Percentiles rank a stretch among this genome's conserved stretches.
Evolutionary conservation across 2,329 filamentous ascomycete genomes (phyloP).

Genomic region (Pyrenochaeta sp.): DNA sequence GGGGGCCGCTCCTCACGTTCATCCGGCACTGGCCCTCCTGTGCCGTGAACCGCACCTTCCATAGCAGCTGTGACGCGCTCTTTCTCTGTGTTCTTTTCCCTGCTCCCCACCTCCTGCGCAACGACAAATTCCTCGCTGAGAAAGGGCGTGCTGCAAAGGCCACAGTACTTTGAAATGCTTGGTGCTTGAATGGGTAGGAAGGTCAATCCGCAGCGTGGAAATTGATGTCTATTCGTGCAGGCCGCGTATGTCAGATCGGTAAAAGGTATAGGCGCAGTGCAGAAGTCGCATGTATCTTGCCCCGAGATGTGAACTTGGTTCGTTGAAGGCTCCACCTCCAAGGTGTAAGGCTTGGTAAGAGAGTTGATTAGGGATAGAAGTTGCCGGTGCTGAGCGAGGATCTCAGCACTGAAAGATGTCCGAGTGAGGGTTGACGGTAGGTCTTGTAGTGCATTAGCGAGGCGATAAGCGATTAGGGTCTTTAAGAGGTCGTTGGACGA

Average conservation of each 20-base stretch:
- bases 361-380: constrained; percentile 29
- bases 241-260: constrained; percentile 56
- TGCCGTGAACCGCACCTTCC: background rate
- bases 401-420: constrained; percentile 31
- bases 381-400: constrained; percentile 28
- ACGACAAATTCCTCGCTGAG: constrained; percentile 54
- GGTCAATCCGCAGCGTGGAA: constrained; percentile 64
- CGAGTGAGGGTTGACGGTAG: constrained; percentile 28
- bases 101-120: constrained; percentile 23
- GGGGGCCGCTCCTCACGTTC: too few species aligned
- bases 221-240: constrained; percentile 62
- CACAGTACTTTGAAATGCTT: constrained; percentile 62
- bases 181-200: constrained; percentile 65
- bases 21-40: too few species aligned
- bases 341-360: constrained; percentile 12
- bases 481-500: constrained; percentile 24
- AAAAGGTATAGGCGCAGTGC: constrained; percentile 58
- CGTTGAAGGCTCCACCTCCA: background rate
- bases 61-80: background rate
- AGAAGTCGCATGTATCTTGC: constrained; percentile 62
- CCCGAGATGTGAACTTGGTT: constrained; percentile 2
- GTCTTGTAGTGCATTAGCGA: constrained; percentile 29
- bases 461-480: constrained; percentile 43
- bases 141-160: constrained; percentile 60
- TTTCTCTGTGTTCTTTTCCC: background rate